Percentiles rank a stretch among this genome's conserved stretches.
These are phyloP conservation scores for Pelargonium cotyledonis DNA, from an alignment of 441 rosid genomes.

Conservation along the genomic window DNA sequence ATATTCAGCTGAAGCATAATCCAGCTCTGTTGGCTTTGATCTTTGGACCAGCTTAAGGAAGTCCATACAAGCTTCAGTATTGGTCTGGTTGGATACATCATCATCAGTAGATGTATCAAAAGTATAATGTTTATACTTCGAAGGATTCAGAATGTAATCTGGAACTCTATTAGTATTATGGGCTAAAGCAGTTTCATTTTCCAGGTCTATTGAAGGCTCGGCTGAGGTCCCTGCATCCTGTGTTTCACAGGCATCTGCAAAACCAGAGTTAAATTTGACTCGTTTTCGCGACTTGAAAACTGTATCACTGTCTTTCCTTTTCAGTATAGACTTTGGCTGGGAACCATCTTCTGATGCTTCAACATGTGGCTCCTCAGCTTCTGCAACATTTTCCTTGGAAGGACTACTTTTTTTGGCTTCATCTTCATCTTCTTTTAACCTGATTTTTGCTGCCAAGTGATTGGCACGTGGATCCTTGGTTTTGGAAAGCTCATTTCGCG, in stretches of 20 bases:
- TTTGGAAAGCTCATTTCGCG: constrained; percentile 20
- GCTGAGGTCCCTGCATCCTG: neutral
- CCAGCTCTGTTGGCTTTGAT: constrained; percentile 18
- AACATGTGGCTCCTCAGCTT: constrained; percentile 16
- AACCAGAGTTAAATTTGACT: constrained; percentile 36
- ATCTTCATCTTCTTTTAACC: constrained; percentile 40
- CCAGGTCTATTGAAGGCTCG: constrained; percentile 22
- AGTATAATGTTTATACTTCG: constrained; percentile 33
- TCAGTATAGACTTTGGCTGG: constrained; percentile 34
- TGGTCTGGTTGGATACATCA: constrained; percentile 24
- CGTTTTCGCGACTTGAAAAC: constrained; percentile 32
- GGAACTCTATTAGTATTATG: constrained; percentile 28
- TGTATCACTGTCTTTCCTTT: constrained; percentile 34
- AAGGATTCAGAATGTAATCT: constrained; percentile 40
- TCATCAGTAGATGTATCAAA: constrained; percentile 31
- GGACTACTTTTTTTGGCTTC: constrained; percentile 24
- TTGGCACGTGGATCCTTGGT: constrained; percentile 38
- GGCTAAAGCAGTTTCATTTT: constrained; percentile 9
- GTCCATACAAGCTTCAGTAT: constrained; percentile 21
- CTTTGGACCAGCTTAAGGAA: constrained; percentile 23
- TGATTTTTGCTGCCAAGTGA: constrained; percentile 34
- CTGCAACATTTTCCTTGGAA: constrained; percentile 11
- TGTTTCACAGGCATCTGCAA: constrained; percentile 15
- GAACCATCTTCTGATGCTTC: constrained; percentile 18
- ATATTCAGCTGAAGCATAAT: constrained; percentile 14